A percentile compares a stretch with the other conserved stretches of the same genome.
phyloP scores from a whole-genome alignment of 345 rosid species.

The Linum tenue region DNA sequence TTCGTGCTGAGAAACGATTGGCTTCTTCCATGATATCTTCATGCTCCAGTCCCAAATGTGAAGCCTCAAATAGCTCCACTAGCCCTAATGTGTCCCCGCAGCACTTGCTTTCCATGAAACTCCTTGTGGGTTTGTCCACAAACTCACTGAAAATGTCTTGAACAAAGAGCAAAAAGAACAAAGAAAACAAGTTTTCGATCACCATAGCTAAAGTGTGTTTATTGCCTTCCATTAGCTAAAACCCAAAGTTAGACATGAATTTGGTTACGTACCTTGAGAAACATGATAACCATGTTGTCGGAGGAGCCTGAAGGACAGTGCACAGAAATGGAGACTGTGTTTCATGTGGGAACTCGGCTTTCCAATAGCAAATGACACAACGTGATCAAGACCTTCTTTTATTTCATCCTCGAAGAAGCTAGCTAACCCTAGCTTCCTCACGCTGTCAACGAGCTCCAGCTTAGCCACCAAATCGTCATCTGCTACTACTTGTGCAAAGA shows the following conservation, averaged over 20 bases:
- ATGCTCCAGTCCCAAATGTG: slow-evolving; percentile 27
- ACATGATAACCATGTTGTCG: slow-evolving; percentile 33
- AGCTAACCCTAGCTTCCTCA: slow-evolving; percentile 30
- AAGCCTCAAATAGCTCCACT: slow-evolving; percentile 39
- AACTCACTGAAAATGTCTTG: slow-evolving; percentile 30
- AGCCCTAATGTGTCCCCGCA: slow-evolving; percentile 21
- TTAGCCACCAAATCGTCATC: slow-evolving; percentile 12
- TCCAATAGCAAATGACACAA: background rate
- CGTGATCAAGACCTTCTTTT: slow-evolving; percentile 15
- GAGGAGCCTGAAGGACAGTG: slow-evolving; percentile 37
- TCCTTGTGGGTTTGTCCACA: slow-evolving; percentile 17
- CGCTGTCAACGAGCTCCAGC: slow-evolving; percentile 30
- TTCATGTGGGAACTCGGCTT: background rate
- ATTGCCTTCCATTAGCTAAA: no score
- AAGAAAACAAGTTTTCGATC: background rate
- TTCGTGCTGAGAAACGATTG: slow-evolving; percentile 12
- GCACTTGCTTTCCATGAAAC: slow-evolving; percentile 13
- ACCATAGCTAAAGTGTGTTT: no score
- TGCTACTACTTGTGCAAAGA: slow-evolving; percentile 19
- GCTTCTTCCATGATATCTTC: slow-evolving; percentile 30
- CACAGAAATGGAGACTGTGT: slow-evolving; percentile 21
- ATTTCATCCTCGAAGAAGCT: slow-evolving; percentile 29
- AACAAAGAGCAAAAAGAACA: background rate
- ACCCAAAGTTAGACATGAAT: no score
- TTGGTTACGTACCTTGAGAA: slow-evolving; percentile 26